These are phyloP conservation scores for Diaporthe caulivora DNA, from an alignment of 2,329 filamentous ascomycete genomes.

Conservation along the genomic window DNA sequence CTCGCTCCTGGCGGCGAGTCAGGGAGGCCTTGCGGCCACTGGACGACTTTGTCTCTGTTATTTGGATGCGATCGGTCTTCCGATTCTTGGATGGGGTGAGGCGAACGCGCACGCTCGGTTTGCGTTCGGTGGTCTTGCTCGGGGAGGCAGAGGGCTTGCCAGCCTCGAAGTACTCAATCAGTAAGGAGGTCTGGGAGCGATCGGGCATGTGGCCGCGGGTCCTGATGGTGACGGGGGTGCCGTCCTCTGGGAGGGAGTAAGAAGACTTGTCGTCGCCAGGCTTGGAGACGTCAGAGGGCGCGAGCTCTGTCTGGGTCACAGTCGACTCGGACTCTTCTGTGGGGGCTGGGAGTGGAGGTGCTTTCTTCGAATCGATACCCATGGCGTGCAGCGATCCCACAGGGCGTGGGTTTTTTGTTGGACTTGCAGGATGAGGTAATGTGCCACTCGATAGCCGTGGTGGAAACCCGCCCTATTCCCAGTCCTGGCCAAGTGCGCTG, in stretches of 20 bases:
- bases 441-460: constrained; percentile 38
- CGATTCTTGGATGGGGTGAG: constrained; percentile 82
- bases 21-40: constrained; percentile 71
- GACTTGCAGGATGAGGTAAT: constrained; percentile 40
- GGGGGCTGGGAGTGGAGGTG: constrained; percentile 80
- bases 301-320: constrained; percentile 72
- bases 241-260: constrained; percentile 87
- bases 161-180: constrained; percentile 96
- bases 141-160: constrained; percentile 68
- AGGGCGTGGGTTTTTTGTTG: constrained; percentile 37
- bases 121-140: constrained; percentile 71
- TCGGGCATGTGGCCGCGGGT: constrained; percentile 73
- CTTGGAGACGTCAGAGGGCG: constrained; percentile 74
- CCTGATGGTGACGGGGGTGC: constrained; percentile 91
- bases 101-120: constrained; percentile 83
- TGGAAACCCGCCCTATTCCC: constrained; percentile 35
- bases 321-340: constrained; percentile 77
- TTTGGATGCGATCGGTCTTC: constrained; percentile 83
- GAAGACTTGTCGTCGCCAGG: constrained; percentile 78
- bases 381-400: constrained; percentile 54
- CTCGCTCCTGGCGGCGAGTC: constrained; percentile 59
- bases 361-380: constrained; percentile 67
- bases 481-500: constrained; percentile 35
- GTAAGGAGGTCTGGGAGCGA: constrained; percentile 86
- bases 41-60: constrained; percentile 82